phyloP scores from a whole-genome alignment of 164 flowering plant genomes.

The Aristolochia californica region DNA sequence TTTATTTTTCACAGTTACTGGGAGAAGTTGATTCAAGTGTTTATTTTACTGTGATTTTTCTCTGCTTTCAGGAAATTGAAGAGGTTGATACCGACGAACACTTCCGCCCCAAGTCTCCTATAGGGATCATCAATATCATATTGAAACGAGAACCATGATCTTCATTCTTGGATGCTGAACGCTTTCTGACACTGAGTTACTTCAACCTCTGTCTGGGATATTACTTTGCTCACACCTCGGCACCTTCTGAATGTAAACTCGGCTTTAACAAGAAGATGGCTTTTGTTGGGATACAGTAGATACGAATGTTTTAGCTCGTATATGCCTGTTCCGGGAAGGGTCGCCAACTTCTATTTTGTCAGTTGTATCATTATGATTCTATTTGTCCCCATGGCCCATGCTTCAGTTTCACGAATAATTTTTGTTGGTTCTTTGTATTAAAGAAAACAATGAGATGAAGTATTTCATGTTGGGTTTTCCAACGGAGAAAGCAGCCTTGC shows the following conservation, averaged over 20 bases:
- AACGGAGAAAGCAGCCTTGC: too few species aligned
- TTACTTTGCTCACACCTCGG: not conserved
- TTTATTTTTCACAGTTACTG: too few species aligned
- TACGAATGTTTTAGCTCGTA: not conserved
- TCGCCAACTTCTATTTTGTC: too few species aligned
- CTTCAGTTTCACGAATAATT: too few species aligned
- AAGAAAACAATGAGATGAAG: too few species aligned
- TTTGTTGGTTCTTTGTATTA: too few species aligned
- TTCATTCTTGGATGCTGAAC: not conserved
- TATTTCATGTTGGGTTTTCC: too few species aligned
- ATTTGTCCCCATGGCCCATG: too few species aligned
- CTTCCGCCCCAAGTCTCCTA: slow-evolving; percentile 65
- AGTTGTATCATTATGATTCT: too few species aligned
- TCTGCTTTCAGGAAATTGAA: slow-evolving; percentile 71
- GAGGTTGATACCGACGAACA: slow-evolving; percentile 97
- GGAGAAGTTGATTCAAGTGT: too few species aligned
- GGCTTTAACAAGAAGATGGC: not conserved
- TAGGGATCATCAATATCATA: slow-evolving; percentile 46
- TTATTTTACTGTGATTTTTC: too few species aligned
- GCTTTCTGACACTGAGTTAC: not conserved
- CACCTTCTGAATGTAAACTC: not conserved
- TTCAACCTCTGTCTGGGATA: not conserved
- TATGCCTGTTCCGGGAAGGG: too few species aligned
- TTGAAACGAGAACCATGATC: slow-evolving; percentile 39
- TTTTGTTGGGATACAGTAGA: not conserved